Evolutionary conservation across 78 protist genomes (phyloP).

Genomic region (Dictyostelium discoideum): DNA sequence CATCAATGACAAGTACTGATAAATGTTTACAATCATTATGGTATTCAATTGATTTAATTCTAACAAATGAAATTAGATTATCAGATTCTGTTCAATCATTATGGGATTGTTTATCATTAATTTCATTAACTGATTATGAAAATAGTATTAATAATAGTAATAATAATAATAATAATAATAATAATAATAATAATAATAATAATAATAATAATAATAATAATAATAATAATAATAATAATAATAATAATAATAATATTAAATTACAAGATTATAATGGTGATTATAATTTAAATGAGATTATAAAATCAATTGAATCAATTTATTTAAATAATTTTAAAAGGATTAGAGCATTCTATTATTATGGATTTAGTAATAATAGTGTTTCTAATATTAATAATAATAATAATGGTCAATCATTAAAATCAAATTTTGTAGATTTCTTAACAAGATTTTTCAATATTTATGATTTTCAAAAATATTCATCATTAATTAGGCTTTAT

Average conservation of each 20-base stretch:
- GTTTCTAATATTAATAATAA: neutral
- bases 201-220: too few species aligned
- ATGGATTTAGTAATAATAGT: neutral
- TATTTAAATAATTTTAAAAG: neutral
- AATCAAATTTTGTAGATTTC: neutral
- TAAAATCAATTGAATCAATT: neutral
- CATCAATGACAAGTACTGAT: conserved; percentile 27
- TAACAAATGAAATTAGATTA: conserved; percentile 7
- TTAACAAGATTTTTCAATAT: neutral
- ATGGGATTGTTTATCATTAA: conserved; percentile 5
- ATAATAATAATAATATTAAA: neutral
- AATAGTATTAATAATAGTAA: too few species aligned
- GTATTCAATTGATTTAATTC: conserved; percentile 17
- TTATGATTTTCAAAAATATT: neutral
- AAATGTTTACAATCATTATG: conserved; percentile 21
- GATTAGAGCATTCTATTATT: conserved; percentile 1
- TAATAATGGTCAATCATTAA: neutral
- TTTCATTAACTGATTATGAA: neutral
- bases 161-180: too few species aligned
- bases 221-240: too few species aligned
- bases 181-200: too few species aligned
- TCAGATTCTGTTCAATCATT: neutral
- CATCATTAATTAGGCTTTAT: neutral
- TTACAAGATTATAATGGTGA: neutral
- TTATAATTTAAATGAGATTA: neutral